Evolutionary conservation across 1,284 basidiomycete genomes (phyloP).

Genomic region (Cryptococcus hybrid): DNA sequence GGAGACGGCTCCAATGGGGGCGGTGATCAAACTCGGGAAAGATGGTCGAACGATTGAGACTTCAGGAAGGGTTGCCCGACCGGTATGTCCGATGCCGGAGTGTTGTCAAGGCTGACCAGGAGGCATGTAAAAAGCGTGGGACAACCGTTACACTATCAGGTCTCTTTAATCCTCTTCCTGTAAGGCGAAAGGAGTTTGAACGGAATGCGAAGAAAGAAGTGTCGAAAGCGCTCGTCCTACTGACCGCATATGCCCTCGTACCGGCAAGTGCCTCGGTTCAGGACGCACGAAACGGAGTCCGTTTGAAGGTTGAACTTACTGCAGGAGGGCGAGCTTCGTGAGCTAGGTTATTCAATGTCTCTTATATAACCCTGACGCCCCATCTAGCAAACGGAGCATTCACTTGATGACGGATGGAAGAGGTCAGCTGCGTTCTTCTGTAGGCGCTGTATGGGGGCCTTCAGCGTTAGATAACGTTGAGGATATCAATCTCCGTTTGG

Average conservation of each 20-base stretch:
- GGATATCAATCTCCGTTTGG: slow-evolving; percentile 68
- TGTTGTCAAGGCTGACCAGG: slow-evolving; percentile 2
- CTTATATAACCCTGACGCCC: not conserved
- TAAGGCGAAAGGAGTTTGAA: slow-evolving; percentile 88
- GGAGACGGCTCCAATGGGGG: slow-evolving; percentile 72
- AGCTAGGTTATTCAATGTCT: slow-evolving; percentile 3
- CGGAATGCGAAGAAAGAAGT: slow-evolving; percentile 89
- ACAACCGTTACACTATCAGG: slow-evolving; percentile 76
- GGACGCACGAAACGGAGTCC: slow-evolving; percentile 55
- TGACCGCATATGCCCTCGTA: slow-evolving; percentile 88
- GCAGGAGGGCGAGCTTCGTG: slow-evolving; percentile 64
- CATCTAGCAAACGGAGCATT: slow-evolving; percentile 62
- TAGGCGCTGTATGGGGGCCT: slow-evolving; percentile 79
- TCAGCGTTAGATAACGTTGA: slow-evolving; percentile 73
- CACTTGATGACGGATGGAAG: slow-evolving; percentile 72
- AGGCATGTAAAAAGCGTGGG: slow-evolving; percentile 61
- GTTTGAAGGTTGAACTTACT: slow-evolving; percentile 66
- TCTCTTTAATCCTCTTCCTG: slow-evolving; percentile 80
- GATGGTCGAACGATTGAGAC: slow-evolving; percentile 60
- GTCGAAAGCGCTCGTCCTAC: slow-evolving; percentile 73
- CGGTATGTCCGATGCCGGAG: slow-evolving; percentile 55
- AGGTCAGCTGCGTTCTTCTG: slow-evolving; percentile 62
- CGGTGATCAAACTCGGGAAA: slow-evolving; percentile 67
- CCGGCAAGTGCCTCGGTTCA: slow-evolving; percentile 56
- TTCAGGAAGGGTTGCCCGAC: slow-evolving; percentile 64